A percentile compares a stretch with the other conserved stretches of the same genome.
These are phyloP conservation scores for Calonectria naviculata DNA, from an alignment of 2,329 filamentous ascomycete species.

Conservation along the genomic window DNA sequence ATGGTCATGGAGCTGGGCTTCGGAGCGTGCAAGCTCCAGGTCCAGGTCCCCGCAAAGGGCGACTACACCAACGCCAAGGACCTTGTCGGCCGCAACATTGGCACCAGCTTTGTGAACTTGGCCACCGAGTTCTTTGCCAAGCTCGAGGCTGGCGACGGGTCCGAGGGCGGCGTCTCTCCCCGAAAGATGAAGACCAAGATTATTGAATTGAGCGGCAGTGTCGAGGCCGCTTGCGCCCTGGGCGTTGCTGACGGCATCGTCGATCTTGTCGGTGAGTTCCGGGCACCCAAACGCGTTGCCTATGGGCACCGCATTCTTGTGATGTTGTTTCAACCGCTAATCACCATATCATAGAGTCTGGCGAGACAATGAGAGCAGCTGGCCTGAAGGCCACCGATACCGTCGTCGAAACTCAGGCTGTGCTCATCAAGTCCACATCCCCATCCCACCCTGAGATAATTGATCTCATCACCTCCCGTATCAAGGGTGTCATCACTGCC, in stretches of 20 bases:
- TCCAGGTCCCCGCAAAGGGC: conserved; percentile 95
- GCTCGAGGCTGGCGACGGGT: conserved; percentile 71
- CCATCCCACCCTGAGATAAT: conserved; percentile 85
- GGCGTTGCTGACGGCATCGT: conserved; percentile 98
- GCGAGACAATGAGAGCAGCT: conserved; percentile 97
- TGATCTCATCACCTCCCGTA: conserved; percentile 85
- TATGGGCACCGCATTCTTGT: neutral
- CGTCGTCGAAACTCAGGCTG: conserved; percentile 86
- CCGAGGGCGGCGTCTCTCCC: conserved; percentile 46
- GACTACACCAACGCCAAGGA: conserved; percentile 75
- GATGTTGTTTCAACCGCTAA: conserved; percentile 24
- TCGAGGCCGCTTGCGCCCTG: conserved; percentile 95
- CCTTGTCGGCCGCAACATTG: conserved; percentile 91
- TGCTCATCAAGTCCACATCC: conserved; percentile 90
- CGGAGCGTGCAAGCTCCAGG: conserved; percentile 90
- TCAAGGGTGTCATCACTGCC: conserved; percentile 93
- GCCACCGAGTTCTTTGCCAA: conserved; percentile 85
- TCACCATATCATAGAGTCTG: conserved; percentile 75
- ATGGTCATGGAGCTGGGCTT: conserved; percentile 93
- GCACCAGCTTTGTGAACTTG: conserved; percentile 93
- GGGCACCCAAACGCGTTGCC: neutral
- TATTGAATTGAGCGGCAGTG: conserved; percentile 94
- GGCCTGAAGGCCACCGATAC: conserved; percentile 95
- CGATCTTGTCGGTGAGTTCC: conserved; percentile 86
- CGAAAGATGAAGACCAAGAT: conserved; percentile 83